Conservation (phyloP, 2,329 filamentous ascomycete genomes). For the Alternaria sp. region DNA sequence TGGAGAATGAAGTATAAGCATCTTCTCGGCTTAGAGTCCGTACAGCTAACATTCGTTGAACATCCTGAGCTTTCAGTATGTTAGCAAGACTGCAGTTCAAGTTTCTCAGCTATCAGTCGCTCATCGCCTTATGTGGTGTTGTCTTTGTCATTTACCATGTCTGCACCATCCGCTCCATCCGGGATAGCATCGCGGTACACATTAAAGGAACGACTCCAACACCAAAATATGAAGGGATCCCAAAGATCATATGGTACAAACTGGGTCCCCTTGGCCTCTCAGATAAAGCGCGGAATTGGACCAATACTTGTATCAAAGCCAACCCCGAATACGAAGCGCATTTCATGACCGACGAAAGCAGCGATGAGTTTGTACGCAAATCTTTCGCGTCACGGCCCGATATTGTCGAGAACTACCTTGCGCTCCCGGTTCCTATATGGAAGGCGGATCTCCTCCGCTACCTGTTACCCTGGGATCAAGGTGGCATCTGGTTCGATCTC, state of each 20-base stretch:
- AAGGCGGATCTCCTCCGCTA: slow-evolving; percentile 56
- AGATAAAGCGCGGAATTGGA: slow-evolving; percentile 42
- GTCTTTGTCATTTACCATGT: slow-evolving; percentile 6
- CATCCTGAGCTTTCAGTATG: not conserved
- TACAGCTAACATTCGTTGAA: not conserved
- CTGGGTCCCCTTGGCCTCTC: slow-evolving; percentile 49
- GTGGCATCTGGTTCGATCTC: slow-evolving; percentile 55
- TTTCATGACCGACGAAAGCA: slow-evolving; percentile 43
- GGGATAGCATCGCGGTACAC: not conserved
- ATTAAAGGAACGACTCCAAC: not conserved
- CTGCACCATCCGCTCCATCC: slow-evolving; percentile 4
- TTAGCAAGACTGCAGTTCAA: slow-evolving; percentile 3
- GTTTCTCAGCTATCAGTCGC: slow-evolving; percentile 6
- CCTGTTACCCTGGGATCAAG: slow-evolving; percentile 51
- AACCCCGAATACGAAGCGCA: slow-evolving; percentile 43
- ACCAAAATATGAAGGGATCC: slow-evolving; percentile 27
- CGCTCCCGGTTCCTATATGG: slow-evolving; percentile 50
- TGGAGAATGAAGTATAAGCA: not conserved
- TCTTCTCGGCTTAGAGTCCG: not conserved
- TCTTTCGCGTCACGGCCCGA: slow-evolving; percentile 49
- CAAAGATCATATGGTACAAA: slow-evolving; percentile 54
- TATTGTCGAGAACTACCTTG: slow-evolving; percentile 49
- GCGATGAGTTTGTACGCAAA: slow-evolving; percentile 44
- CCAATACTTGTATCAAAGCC: slow-evolving; percentile 40
- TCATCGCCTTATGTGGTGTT: slow-evolving; percentile 3